Base-by-base conservation (phyloP, 2,329 filamentous ascomycete genomes). In the Talaromyces sp. region DNA sequence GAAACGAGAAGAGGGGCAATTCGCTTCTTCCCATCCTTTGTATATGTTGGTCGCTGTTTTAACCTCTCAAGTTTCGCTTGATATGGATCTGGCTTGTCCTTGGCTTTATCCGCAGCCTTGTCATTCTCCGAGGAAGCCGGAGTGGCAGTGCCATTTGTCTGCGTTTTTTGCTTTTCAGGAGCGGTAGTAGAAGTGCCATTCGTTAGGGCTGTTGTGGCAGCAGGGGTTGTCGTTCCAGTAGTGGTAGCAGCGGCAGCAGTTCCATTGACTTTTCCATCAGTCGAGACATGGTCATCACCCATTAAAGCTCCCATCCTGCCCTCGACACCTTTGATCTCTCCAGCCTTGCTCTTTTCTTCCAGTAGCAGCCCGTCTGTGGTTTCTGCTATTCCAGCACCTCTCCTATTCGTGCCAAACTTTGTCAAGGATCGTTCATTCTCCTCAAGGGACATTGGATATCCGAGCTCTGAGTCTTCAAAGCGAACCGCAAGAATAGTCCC, bases 281-380 rank as follows among this genome's bases (percentile, higher is more conserved):
- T 79, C 3, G 83, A 75, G 2, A 83, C 79, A 58, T 82, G 82
- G 19, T 84, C 84, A 71, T 96, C 93, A 6, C 93, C 93, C 95
- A 99, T 99, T 42, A 99, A 78, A n/a, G 93, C 93, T 13, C 95
- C 95, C 95, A 99, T 99, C 66, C 93, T 86, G 2, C 92, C 95
- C 76, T 99, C 91, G 0, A 93, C 93, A 5, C 90, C 93, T 65
- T 89, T 91, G 33, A 93, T 84, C 73, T 99, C 95, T 25, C 90
- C 93, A 51, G 89, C 92, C 72, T 96, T 97, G 77, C 92, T 96
- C 72, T 88, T 89, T 68, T 96, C 92, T 76, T 99, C 95, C 0
- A 99, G 79, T 42, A 91, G 82, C 51, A 98, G 78, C 0, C 92
- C 91, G 69, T 97, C 92, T 0, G 96, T 91, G 63, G 96, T 93